Conservation (phyloP, 2,329 filamentous ascomycete genomes). For the Monascus ruber region DNA sequence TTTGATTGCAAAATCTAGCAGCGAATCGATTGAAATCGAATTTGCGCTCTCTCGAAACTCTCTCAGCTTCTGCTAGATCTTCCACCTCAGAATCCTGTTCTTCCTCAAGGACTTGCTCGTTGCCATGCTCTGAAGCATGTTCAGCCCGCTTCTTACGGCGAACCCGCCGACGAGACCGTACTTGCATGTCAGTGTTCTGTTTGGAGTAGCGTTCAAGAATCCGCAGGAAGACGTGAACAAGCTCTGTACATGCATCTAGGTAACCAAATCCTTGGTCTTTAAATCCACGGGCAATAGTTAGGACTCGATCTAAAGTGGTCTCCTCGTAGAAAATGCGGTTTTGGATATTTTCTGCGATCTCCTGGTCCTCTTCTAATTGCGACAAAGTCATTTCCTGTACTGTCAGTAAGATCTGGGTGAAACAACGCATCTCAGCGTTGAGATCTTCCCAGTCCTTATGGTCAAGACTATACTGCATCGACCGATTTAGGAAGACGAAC, state of each 20-base stretch:
- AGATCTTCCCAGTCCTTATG: constrained; percentile 80
- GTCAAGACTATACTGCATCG: constrained; percentile 68
- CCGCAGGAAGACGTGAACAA: constrained; percentile 80
- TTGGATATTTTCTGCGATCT: constrained; percentile 94
- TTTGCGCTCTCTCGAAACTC: constrained; percentile 67
- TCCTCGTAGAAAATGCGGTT: constrained; percentile 98
- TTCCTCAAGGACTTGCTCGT: constrained; percentile 44
- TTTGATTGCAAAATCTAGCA: constrained; percentile 68
- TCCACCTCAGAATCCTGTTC: constrained; percentile 56
- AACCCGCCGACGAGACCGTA: constrained; percentile 66
- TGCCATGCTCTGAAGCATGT: constrained; percentile 33
- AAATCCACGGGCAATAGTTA: constrained; percentile 70
- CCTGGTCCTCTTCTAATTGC: constrained; percentile 79
- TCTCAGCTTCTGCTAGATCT: constrained; percentile 60
- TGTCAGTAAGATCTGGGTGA: constrained; percentile 85
- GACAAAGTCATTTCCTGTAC: constrained; percentile 87
- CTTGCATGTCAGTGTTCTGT: constrained; percentile 85
- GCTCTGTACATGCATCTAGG: constrained; percentile 80
- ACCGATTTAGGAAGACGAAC: constrained; percentile 76
- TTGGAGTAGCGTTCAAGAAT: constrained; percentile 91
- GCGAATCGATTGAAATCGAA: constrained; percentile 87
- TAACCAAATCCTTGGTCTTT: constrained; percentile 92
- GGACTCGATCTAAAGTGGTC: constrained; percentile 76
- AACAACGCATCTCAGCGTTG: constrained; percentile 81
- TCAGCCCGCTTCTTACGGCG: constrained; percentile 49